phyloP scores from a whole-genome alignment of 257 asterid species.

The Gentiana macrophylla region DNA sequence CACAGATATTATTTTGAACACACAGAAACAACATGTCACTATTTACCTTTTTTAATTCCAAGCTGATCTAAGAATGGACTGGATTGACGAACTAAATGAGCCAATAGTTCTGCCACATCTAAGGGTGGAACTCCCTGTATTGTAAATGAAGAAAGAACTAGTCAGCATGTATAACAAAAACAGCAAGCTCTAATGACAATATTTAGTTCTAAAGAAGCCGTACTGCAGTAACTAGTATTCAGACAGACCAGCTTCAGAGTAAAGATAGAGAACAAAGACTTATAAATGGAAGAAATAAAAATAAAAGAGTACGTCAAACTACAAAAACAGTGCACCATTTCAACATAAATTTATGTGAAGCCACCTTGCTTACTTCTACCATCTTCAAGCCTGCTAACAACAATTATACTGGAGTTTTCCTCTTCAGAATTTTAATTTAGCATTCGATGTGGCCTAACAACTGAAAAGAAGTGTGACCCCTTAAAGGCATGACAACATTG shows the following conservation, averaged over 20 bases:
- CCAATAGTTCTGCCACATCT: constrained; percentile 86
- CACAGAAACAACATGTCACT: neutral
- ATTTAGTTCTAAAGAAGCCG: neutral
- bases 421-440: no score
- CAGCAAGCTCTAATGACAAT: neutral
- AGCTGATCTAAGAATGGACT: constrained; percentile 88
- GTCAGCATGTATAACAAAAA: neutral
- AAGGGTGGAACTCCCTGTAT: constrained; percentile 88
- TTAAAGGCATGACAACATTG: no score
- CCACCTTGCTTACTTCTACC: no score
- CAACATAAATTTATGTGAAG: no score
- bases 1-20: neutral
- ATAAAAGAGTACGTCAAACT: neutral
- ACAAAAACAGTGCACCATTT: neutral
- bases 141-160: constrained; percentile 9
- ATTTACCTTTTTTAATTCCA: constrained; percentile 73
- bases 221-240: neutral
- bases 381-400: no score
- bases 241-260: neutral
- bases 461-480: no score
- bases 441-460: no score
- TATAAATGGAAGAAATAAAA: neutral
- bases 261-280: constrained; percentile 2
- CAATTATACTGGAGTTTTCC: no score
- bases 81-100: constrained; percentile 88